A percentile compares a stretch with the other conserved stretches of the same genome.
phyloP scores from a whole-genome alignment of 1,139 yeast species.

The Tardiomyces digboiensis region DNA sequence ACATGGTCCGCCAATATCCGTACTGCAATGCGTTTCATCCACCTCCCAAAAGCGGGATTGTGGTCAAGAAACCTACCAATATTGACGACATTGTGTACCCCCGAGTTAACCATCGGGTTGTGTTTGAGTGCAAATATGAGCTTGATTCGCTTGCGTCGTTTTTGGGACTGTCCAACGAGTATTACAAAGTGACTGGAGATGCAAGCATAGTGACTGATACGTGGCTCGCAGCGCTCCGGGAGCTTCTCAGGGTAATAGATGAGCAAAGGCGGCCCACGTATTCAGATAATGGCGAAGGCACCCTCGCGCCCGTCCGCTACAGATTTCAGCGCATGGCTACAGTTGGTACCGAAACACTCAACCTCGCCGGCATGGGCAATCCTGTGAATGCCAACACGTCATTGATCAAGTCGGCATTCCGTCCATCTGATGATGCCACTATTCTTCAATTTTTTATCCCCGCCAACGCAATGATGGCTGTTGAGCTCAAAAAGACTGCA shows the following conservation, averaged over 20 bases:
- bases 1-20: slow-evolving; percentile 51
- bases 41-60: slow-evolving; percentile 52
- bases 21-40: slow-evolving; percentile 93
- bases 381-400: slow-evolving; percentile 72
- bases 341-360: slow-evolving; percentile 72
- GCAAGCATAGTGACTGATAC: slow-evolving; percentile 38
- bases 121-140: slow-evolving; percentile 87
- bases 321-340: slow-evolving; percentile 66
- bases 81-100: slow-evolving; percentile 63
- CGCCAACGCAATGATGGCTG: slow-evolving; percentile 70
- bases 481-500: slow-evolving; percentile 42
- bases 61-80: slow-evolving; percentile 35
- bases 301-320: slow-evolving; percentile 27
- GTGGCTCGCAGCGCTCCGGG: slow-evolving; percentile 56
- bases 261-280: slow-evolving; percentile 62
- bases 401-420: slow-evolving; percentile 70
- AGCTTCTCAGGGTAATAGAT: slow-evolving; percentile 41
- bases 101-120: slow-evolving; percentile 55
- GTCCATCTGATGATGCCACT: slow-evolving; percentile 89
- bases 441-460: slow-evolving; percentile 75
- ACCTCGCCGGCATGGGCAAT: slow-evolving; percentile 71
- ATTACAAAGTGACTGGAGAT: slow-evolving; percentile 44
- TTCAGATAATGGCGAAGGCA: slow-evolving; percentile 39
- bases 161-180: slow-evolving; percentile 64
- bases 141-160: slow-evolving; percentile 81